phyloP scores from a whole-genome alignment of 257 asterid genomes.

The Schizonepeta tenuifolia region DNA sequence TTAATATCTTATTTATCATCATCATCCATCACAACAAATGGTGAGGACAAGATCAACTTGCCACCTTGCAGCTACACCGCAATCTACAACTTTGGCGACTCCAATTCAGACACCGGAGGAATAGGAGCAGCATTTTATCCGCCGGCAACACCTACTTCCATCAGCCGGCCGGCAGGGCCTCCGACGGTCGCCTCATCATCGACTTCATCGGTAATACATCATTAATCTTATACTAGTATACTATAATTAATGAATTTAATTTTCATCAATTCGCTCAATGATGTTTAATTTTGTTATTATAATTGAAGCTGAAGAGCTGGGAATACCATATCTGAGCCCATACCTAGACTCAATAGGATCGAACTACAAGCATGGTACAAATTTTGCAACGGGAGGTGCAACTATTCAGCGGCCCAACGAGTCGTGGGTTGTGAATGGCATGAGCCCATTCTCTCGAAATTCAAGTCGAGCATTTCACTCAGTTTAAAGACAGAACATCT shows the following conservation, averaged over 20 bases:
- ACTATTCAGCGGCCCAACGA: constrained; percentile 51
- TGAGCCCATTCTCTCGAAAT: constrained; percentile 70
- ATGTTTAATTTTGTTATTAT: background rate
- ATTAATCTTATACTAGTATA: too few species aligned
- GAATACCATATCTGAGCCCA: constrained; percentile 60
- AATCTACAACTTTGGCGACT: constrained; percentile 69
- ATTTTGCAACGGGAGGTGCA: constrained; percentile 88
- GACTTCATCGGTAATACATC: constrained; percentile 58
- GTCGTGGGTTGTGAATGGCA: constrained; percentile 56
- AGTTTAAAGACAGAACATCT: constrained; percentile 51
- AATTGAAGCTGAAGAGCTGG: constrained; percentile 50
- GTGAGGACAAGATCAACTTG: background rate
- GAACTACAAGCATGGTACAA: constrained; percentile 59
- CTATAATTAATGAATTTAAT: too few species aligned
- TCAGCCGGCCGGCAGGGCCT: constrained; percentile 57
- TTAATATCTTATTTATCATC: background rate
- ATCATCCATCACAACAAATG: constrained; percentile 16
- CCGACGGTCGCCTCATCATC: constrained; percentile 70
- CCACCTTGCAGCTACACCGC: constrained; percentile 53
- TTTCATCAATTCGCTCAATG: too few species aligned
- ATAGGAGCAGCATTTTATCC: constrained; percentile 59
- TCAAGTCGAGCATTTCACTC: constrained; percentile 68
- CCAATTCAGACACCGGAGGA: constrained; percentile 77
- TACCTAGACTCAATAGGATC: constrained; percentile 69
- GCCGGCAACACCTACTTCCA: constrained; percentile 49